These are phyloP conservation scores for Aureobasidium uvarum DNA, from an alignment of 2,329 filamentous ascomycete species.

Conservation along the genomic window DNA sequence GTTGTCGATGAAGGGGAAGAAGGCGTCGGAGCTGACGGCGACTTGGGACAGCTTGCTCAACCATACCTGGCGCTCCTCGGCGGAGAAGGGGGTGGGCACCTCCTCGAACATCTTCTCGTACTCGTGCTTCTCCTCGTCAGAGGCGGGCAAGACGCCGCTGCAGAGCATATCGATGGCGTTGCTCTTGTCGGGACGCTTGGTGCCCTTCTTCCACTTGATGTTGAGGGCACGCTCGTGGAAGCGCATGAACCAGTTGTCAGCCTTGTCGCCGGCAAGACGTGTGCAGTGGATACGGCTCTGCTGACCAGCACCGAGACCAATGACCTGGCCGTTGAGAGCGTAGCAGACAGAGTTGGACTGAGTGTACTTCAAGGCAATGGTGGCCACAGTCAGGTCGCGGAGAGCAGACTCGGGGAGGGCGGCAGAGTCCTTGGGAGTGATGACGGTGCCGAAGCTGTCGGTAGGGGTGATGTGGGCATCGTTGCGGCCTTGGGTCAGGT, in stretches of 20 bases:
- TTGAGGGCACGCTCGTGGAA: constrained; percentile 86
- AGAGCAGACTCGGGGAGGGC: constrained; percentile 74
- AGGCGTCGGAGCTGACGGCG: constrained; percentile 88
- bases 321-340: constrained; percentile 85
- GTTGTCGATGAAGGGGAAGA: constrained; percentile 99
- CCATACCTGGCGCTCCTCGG: constrained; percentile 84
- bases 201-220: constrained; percentile 97
- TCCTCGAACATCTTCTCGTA: constrained; percentile 91
- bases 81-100: constrained; percentile 77
- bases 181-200: constrained; percentile 95
- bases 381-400: constrained; percentile 89
- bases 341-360: constrained; percentile 99
- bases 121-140: constrained; percentile 76
- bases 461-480: constrained; percentile 80
- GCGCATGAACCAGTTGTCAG: constrained; percentile 99
- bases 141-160: constrained; percentile 81
- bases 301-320: constrained; percentile 93
- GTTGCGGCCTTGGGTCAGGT: constrained; percentile 86
- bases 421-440: constrained; percentile 77
- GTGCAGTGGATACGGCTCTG: constrained; percentile 99
- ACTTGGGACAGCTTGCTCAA: constrained; percentile 77
- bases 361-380: constrained; percentile 97
- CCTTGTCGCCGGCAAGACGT: constrained; percentile 93
- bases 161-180: constrained; percentile 96
- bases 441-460: constrained; percentile 75